Percentiles rank a stretch among this genome's conserved stretches.
Conservation (phyloP, 345 rosid species). For the Mangifera indica region DNA sequence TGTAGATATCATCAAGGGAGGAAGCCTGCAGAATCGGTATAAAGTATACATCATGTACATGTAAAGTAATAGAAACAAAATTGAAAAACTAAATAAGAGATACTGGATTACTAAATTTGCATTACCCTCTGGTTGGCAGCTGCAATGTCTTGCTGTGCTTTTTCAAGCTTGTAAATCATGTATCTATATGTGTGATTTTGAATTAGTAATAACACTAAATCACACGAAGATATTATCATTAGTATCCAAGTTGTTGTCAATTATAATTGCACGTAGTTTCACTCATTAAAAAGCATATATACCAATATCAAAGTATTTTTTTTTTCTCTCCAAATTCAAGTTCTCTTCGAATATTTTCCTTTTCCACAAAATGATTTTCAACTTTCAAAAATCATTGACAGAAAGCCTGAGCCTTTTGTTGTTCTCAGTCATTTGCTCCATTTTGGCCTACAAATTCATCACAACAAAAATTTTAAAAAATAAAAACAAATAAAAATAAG, state of each 20-base stretch:
- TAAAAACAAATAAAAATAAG: too few species aligned
- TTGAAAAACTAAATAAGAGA: not conserved
- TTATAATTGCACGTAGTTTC: too few species aligned
- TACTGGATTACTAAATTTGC: not conserved
- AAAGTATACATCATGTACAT: too few species aligned
- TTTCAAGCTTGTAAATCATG: conserved; percentile 41
- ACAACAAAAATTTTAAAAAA: too few species aligned
- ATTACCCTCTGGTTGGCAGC: conserved; percentile 73
- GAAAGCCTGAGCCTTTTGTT: conserved; percentile 70
- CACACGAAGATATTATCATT: too few species aligned
- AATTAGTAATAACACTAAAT: too few species aligned
- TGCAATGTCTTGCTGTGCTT: conserved; percentile 59
- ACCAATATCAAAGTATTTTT: conserved; percentile 59
- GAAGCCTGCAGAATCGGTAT: conserved; percentile 42
- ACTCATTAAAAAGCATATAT: not conserved
- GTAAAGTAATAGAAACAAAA: not conserved
- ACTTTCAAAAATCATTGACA: conserved; percentile 66
- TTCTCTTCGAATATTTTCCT: conserved; percentile 50
- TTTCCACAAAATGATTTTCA: conserved; percentile 53
- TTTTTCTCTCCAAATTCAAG: conserved; percentile 58
- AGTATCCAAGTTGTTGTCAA: too few species aligned
- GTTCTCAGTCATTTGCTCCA: conserved; percentile 54
- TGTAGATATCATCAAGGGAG: conserved; percentile 70
- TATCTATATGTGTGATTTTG: too few species aligned
- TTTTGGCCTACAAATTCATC: conserved; percentile 47